These are phyloP conservation scores for Trichoderma erinaceum DNA, from an alignment of 495 filamentous ascomycete genomes.

Conservation along the genomic window DNA sequence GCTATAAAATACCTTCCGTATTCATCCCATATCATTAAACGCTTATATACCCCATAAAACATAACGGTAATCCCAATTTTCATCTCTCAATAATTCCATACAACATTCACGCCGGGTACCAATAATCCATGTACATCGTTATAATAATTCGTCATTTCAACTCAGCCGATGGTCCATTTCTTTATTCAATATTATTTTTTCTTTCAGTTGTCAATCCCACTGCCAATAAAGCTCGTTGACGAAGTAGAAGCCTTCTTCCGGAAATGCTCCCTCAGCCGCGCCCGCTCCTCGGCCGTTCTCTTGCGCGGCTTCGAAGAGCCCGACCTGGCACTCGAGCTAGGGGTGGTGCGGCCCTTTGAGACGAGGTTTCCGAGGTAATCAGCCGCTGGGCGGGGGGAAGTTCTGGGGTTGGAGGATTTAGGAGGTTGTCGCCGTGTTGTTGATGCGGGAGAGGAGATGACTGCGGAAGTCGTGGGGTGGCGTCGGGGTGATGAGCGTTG, in stretches of 20 bases:
- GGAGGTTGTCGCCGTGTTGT: not conserved
- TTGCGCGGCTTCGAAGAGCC: not conserved
- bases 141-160: not conserved
- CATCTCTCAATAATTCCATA: no score
- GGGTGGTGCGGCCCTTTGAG: not conserved
- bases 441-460: not conserved
- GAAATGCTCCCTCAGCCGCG: conserved; percentile 11
- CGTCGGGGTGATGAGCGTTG: not conserved
- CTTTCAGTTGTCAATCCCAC: not conserved
- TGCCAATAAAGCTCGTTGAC: not conserved
- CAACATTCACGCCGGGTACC: no score
- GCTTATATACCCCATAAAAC: no score
- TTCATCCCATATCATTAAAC: no score
- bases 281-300: conserved; percentile 1
- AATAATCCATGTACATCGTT: not conserved
- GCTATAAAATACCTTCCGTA: no score
- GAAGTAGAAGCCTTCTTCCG: conserved; percentile 2
- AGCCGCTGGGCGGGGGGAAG: not conserved
- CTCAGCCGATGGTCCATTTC: not conserved
- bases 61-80: no score
- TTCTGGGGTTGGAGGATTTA: not conserved
- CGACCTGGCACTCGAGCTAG: not conserved
- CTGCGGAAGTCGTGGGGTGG: not conserved
- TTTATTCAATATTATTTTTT: not conserved
- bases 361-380: not conserved